A percentile compares a stretch with the other conserved stretches of the same genome.
These are phyloP conservation scores for Ganoderma boninense DNA, from an alignment of 1,284 basidiomycete genomes.

Conservation along the genomic window DNA sequence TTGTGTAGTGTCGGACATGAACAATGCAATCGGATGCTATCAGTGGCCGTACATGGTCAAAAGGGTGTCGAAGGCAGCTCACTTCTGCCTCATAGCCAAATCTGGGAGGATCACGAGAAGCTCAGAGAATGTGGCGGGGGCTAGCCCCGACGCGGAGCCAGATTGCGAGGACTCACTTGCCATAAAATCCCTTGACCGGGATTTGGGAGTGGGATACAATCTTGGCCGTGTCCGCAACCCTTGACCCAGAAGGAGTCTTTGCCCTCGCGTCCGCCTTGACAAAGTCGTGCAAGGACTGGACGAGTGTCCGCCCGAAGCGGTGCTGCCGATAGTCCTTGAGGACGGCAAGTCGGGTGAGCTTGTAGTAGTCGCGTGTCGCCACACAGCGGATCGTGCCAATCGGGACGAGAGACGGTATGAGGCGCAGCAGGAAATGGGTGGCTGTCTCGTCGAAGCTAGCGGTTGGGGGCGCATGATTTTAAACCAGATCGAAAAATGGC, in stretches of 20 bases:
- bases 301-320: conserved; percentile 70
- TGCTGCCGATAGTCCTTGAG: conserved; percentile 69
- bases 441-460: conserved; percentile 66
- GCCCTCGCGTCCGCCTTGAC: conserved; percentile 49
- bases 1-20: conserved; percentile 26
- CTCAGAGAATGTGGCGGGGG: conserved; percentile 20
- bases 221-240: conserved; percentile 40
- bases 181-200: conserved; percentile 74
- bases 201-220: conserved; percentile 76
- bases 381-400: conserved; percentile 72
- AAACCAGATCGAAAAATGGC: conserved; percentile 4
- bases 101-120: conserved; percentile 48
- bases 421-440: conserved; percentile 74
- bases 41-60: conserved; percentile 4
- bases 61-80: conserved; percentile 36
- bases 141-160: conserved; percentile 22
- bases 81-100: conserved; percentile 77
- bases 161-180: conserved; percentile 59
- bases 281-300: conserved; percentile 67
- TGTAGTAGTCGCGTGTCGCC: conserved; percentile 56
- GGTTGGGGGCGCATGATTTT: conserved; percentile 18
- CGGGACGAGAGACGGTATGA: conserved; percentile 63
- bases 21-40: conserved; percentile 27
- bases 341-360: conserved; percentile 74
- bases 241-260: conserved; percentile 38